phyloP scores from a whole-genome alignment of 2,329 filamentous ascomycete species.

The Cercospora sp. region DNA sequence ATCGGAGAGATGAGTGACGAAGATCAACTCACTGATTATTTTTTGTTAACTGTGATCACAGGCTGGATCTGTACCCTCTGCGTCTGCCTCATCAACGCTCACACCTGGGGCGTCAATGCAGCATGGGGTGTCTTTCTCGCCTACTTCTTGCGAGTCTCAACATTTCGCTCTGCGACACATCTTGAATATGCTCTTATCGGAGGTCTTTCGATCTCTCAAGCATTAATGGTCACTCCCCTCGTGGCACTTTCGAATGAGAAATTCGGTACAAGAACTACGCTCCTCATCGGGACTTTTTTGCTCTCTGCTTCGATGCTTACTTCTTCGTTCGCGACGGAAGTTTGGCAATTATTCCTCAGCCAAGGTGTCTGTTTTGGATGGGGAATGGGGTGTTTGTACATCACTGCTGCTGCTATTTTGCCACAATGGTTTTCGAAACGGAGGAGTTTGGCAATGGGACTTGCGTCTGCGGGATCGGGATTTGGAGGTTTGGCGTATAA shows the following conservation, averaged over 20 bases:
- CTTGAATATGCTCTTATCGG: conserved; percentile 75
- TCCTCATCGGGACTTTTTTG: conserved; percentile 65
- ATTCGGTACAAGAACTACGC: conserved; percentile 62
- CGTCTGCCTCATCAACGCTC: conserved; percentile 45
- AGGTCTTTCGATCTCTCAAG: conserved; percentile 64
- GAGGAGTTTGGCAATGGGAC: conserved; percentile 67
- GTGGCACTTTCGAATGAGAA: conserved; percentile 60
- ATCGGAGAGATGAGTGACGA: no score
- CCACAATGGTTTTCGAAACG: conserved; percentile 72
- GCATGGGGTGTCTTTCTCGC: conserved; percentile 68
- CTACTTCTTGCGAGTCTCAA: conserved; percentile 65
- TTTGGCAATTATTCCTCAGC: conserved; percentile 72
- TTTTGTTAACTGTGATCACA: not conserved
- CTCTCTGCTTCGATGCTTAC: conserved; percentile 65
- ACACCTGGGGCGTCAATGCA: conserved; percentile 50
- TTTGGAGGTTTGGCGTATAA: conserved; percentile 71
- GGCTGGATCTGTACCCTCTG: conserved; percentile 53
- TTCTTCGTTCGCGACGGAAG: conserved; percentile 65
- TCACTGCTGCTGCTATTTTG: conserved; percentile 63
- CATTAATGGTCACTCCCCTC: conserved; percentile 66
- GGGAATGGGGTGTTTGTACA: conserved; percentile 74
- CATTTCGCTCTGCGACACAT: conserved; percentile 61
- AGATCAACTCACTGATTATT: no score
- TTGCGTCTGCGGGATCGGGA: conserved; percentile 66
- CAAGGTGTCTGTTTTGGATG: conserved; percentile 73